Base-by-base conservation (phyloP, 345 rosid genomes). In the Anacardium occidentale region DNA sequence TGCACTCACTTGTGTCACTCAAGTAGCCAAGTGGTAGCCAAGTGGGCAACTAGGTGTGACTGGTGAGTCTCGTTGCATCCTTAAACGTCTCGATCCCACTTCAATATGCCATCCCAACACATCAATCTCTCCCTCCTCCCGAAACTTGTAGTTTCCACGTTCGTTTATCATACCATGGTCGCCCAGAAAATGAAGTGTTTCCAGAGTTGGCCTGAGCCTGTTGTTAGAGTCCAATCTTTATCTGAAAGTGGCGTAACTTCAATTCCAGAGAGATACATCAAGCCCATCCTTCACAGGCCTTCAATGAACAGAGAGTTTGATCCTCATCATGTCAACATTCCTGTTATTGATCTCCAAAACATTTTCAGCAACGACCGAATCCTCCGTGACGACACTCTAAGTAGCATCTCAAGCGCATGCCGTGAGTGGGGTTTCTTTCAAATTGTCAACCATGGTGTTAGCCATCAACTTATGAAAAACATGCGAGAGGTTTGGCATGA, bases 351-450 rank as follows among this genome's bases (percentile, higher is more conserved):
- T 74, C 89, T 90, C 29, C 64, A 40, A 0, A 75, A 77, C 67
- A 68, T 77, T 12, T 70, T 69, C 55, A 70, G 72, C 0, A 25
- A 67, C 22, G 76, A 72, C 62, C 15, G 8, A 22, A 10, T 53
- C 7, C 70, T 70, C 13, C 80, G 80, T 2, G 72, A 60, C 2
- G 64, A 74, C 25, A 80, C 77, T 26, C 54, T 89, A 54, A 53
- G 48, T 51, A 69, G 44, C 68, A 74, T 90, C 20, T 80, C 83
- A 8, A 64, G 59, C 51, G 93, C 96, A 20, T 94, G 96, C 69
- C 74, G 85, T 3, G 87, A 90, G 47, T 94, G 98, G 97, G 98
- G 97, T 10, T 94, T 94, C 75, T 89, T 95, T 78, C 97, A 92
- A 74, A 87, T 90, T 63, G 91, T 90, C 74, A 92, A 92, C 87